Percentiles rank a stretch among this genome's conserved stretches.
Conservation (phyloP, 371 early-diverging fungal species). For the Mucor mucedo region DNA sequence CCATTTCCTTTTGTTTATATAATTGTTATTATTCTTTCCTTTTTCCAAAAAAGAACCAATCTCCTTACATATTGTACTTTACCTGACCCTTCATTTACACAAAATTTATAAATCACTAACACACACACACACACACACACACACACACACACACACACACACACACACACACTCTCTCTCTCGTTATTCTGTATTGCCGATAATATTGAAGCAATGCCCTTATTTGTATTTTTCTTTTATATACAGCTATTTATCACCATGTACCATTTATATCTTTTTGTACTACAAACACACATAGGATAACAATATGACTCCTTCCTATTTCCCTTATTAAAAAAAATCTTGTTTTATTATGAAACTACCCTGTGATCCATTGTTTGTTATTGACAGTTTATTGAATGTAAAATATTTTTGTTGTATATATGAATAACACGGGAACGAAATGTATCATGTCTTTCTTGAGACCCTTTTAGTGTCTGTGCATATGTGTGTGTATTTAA, state of each 20-base stretch:
- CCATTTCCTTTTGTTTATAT: slow-evolving; percentile 18
- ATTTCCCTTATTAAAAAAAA: slow-evolving; percentile 4
- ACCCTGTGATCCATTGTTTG: slow-evolving; percentile 2
- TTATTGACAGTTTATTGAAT: not conserved
- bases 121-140: too few species aligned
- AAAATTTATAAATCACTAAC: too few species aligned
- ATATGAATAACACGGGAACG: not conserved
- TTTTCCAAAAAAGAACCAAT: not conserved
- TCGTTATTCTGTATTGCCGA: not conserved
- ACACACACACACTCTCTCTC: not conserved
- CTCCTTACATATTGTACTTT: slow-evolving; percentile 1
- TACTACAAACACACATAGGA: slow-evolving; percentile 1
- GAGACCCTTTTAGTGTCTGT: slow-evolving; percentile 7
- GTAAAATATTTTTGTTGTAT: not conserved
- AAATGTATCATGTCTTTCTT: not conserved
- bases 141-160: too few species aligned
- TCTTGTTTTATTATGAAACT: not conserved
- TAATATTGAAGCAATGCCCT: slow-evolving; percentile 5
- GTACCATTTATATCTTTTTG: not conserved
- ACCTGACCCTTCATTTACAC: too few species aligned
- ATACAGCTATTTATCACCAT: not conserved
- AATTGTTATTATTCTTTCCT: slow-evolving; percentile 5
- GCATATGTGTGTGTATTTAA: not conserved
- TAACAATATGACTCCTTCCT: slow-evolving; percentile 6
- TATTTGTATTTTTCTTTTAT: slow-evolving; percentile 5